Evolutionary conservation across 805 yeast genomes (phyloP).

Genomic region (Barnettozyma sp.): DNA sequence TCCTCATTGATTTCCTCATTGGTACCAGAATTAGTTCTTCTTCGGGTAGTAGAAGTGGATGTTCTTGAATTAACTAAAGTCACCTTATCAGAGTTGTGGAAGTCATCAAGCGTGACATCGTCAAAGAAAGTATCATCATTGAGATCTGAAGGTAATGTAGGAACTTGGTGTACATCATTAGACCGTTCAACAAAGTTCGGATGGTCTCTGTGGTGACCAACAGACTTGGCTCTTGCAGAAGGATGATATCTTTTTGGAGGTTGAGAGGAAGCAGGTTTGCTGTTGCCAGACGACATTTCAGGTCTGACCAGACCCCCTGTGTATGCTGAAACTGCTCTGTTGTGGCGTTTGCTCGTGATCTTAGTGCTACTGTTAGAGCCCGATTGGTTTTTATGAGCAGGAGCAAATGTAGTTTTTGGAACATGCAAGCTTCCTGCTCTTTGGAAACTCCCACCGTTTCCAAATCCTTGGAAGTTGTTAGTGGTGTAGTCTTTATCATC

Average conservation of each 20-base stretch:
- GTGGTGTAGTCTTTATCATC: slow-evolving; percentile 1
- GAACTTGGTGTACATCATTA: slow-evolving; percentile 16
- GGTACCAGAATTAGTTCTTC: slow-evolving; percentile 7
- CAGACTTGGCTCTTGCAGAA: slow-evolving; percentile 80
- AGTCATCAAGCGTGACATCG: slow-evolving; percentile 56
- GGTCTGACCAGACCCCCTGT: slow-evolving; percentile 12
- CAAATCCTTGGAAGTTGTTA: slow-evolving; percentile 9
- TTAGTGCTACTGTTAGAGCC: background rate
- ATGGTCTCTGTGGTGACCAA: slow-evolving; percentile 66
- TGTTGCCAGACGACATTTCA: slow-evolving; percentile 1
- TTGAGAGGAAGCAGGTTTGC: slow-evolving; percentile 12
- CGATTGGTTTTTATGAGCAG: slow-evolving; percentile 1
- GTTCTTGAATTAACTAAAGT: slow-evolving; percentile 16
- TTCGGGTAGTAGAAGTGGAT: slow-evolving; percentile 7
- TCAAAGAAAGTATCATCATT: slow-evolving; percentile 42
- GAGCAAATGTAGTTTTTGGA: slow-evolving; percentile 15
- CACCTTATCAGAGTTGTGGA: slow-evolving; percentile 21
- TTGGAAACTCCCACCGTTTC: slow-evolving; percentile 15
- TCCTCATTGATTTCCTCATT: slow-evolving; percentile 38
- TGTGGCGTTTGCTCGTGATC: slow-evolving; percentile 15
- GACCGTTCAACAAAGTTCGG: slow-evolving; percentile 4
- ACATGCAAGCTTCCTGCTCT: slow-evolving; percentile 24
- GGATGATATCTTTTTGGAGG: slow-evolving; percentile 49
- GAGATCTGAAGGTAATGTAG: slow-evolving; percentile 27
- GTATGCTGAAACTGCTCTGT: slow-evolving; percentile 26